Percentiles rank a stretch among this genome's conserved stretches.
phyloP scores from a whole-genome alignment of 768 basidiomycete genomes.

The Glaciozyma antarctica region DNA sequence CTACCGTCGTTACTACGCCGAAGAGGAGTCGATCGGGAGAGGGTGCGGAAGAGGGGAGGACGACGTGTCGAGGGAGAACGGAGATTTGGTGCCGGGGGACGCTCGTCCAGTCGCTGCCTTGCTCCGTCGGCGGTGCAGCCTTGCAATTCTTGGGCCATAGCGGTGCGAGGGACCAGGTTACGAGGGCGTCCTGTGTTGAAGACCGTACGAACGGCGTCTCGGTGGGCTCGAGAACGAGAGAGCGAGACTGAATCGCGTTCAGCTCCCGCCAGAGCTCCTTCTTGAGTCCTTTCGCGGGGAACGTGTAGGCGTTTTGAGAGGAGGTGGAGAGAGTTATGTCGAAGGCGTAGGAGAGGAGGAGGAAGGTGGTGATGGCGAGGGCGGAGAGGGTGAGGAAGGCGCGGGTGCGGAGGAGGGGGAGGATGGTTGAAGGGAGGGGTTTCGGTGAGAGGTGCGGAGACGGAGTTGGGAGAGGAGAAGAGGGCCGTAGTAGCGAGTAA shows the following conservation, averaged over 20 bases:
- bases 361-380: slow-evolving; percentile 1
- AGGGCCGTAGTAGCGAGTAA: not conserved
- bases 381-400: not conserved
- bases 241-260: slow-evolving; percentile 10
- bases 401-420: not conserved
- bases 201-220: slow-evolving; percentile 2
- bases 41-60: slow-evolving; percentile 5
- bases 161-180: slow-evolving; percentile 9
- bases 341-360: slow-evolving; percentile 12
- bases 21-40: slow-evolving; percentile 12
- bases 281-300: slow-evolving; percentile 5
- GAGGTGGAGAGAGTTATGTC: not conserved
- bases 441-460: not conserved
- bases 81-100: slow-evolving; percentile 10
- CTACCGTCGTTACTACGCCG: slow-evolving; percentile 24
- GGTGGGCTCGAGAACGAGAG: slow-evolving; percentile 12
- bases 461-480: not conserved
- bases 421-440: not conserved
- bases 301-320: not conserved
- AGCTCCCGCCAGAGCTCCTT: slow-evolving; percentile 10
- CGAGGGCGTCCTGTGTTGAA: not conserved
- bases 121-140: not conserved
- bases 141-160: slow-evolving; percentile 4
- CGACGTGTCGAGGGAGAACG: slow-evolving; percentile 13
- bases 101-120: not conserved